Evolutionary conservation across 2,329 filamentous ascomycete species (phyloP).

Genomic region (Fusarium kyushuense): DNA sequence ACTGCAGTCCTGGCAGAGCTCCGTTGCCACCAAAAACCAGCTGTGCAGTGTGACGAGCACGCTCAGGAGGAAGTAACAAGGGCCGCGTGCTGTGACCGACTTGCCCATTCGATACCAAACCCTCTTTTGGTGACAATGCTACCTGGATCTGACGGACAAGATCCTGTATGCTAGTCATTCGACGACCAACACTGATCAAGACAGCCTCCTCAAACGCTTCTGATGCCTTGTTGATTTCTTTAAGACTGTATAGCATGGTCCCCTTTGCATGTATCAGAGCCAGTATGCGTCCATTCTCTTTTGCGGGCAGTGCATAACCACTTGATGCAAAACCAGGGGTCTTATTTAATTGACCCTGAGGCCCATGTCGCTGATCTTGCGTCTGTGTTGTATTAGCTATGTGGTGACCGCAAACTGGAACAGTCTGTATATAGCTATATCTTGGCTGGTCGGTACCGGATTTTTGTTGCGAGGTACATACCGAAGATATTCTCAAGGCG

Average conservation of each 20-base stretch:
- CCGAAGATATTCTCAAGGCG: slow-evolving; percentile 66
- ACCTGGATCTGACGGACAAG: slow-evolving; percentile 83
- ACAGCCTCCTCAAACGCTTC: slow-evolving; percentile 95
- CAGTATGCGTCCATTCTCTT: slow-evolving; percentile 91
- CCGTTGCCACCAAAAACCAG: slow-evolving; percentile 83
- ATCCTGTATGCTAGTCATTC: slow-evolving; percentile 76
- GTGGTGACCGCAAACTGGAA: slow-evolving; percentile 18
- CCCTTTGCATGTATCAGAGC: slow-evolving; percentile 97
- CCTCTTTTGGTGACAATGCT: slow-evolving; percentile 66
- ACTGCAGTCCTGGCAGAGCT: slow-evolving; percentile 84
- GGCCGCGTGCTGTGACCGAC: slow-evolving; percentile 57
- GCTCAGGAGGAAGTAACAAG: slow-evolving; percentile 84
- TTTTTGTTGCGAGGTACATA: slow-evolving; percentile 18
- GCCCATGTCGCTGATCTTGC: slow-evolving; percentile 40
- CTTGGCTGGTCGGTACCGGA: slow-evolving; percentile 4
- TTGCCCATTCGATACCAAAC: slow-evolving; percentile 22
- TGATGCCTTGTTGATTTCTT: slow-evolving; percentile 83
- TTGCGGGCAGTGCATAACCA: slow-evolving; percentile 85
- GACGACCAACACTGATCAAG: slow-evolving; percentile 82
- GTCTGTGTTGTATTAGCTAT: slow-evolving; percentile 44
- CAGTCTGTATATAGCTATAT: slow-evolving; percentile 22
- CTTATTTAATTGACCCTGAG: slow-evolving; percentile 38
- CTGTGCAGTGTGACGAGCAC: slow-evolving; percentile 83
- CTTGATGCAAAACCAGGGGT: slow-evolving; percentile 52
- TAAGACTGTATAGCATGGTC: slow-evolving; percentile 95